Conservation (phyloP, 2,329 filamentous ascomycete genomes). For the Aphanoascus verrucosus region DNA sequence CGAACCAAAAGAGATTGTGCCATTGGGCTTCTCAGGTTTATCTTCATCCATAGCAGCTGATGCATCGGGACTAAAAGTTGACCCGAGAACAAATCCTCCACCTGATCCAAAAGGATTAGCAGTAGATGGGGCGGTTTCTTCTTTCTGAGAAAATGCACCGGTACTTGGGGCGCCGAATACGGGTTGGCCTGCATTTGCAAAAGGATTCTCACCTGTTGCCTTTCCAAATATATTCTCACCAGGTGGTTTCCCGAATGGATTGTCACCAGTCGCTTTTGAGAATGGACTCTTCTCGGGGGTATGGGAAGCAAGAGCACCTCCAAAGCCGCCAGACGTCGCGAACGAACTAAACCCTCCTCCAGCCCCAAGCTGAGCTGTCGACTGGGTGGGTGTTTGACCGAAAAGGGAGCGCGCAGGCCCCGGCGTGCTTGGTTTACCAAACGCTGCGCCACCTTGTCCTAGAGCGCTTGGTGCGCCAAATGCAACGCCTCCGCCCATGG, state of each 20-base stretch:
- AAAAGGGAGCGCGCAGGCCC: constrained; percentile 20
- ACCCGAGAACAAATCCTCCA: constrained; percentile 33
- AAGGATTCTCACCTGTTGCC: constrained; percentile 19
- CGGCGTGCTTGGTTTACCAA: constrained; percentile 24
- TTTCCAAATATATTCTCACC: constrained; percentile 12
- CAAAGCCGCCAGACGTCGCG: constrained; percentile 11
- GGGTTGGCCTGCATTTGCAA: constrained; percentile 24
- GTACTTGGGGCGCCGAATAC: constrained; percentile 22
- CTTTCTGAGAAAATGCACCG: constrained; percentile 9
- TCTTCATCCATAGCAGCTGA: constrained; percentile 31
- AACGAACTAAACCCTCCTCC: constrained; percentile 26
- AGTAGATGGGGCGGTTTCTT: constrained; percentile 16
- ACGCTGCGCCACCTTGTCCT: constrained; percentile 23
- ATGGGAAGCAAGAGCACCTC: constrained; percentile 4
- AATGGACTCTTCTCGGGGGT: constrained; percentile 9
- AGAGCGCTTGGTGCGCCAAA: constrained; percentile 31
- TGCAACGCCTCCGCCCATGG: constrained; percentile 17
- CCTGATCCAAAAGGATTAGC: constrained; percentile 26
- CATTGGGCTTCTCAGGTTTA: constrained; percentile 28
- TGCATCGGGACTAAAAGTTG: constrained; percentile 37
- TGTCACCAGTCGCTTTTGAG: constrained; percentile 17
- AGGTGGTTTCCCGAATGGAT: constrained; percentile 23
- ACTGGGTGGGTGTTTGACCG: constrained; percentile 24
- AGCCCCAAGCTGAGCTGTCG: constrained; percentile 18
- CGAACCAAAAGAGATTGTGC: constrained; percentile 31